These are phyloP conservation scores for Cyberlindnera subsufficiens DNA, from an alignment of 805 yeast genomes.

Conservation along the genomic window DNA sequence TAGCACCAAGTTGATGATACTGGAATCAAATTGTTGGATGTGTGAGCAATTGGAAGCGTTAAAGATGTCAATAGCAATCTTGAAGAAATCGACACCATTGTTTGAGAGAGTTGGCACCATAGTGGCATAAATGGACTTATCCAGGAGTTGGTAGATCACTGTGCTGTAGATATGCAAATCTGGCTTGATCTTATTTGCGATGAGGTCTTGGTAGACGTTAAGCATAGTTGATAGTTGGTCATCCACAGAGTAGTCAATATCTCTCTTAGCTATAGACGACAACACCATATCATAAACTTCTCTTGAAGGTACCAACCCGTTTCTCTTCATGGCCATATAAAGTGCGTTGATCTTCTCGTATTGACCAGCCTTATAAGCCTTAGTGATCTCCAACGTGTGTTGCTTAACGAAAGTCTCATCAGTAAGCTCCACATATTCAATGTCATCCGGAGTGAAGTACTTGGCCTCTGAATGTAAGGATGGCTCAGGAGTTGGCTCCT, in stretches of 20 bases:
- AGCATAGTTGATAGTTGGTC: constrained; percentile 55
- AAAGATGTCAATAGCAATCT: constrained; percentile 44
- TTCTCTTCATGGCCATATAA: constrained; percentile 35
- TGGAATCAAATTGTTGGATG: constrained; percentile 36
- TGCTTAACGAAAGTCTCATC: constrained; percentile 26
- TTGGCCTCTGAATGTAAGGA: constrained; percentile 4
- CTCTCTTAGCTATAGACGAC: constrained; percentile 45
- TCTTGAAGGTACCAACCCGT: constrained; percentile 42
- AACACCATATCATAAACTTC: constrained; percentile 50
- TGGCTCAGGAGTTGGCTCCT: constrained; percentile 8
- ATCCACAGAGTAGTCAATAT: constrained; percentile 48
- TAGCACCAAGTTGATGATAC: constrained; percentile 38
- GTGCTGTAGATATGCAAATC: constrained; percentile 46
- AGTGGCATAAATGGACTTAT: constrained; percentile 40
- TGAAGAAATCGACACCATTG: constrained; percentile 42
- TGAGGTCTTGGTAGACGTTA: constrained; percentile 63
- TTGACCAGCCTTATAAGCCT: constrained; percentile 22
- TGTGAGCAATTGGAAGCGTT: constrained; percentile 35
- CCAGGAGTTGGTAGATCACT: constrained; percentile 44
- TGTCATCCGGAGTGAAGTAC: constrained; percentile 14
- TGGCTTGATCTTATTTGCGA: constrained; percentile 51
- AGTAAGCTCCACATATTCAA: constrained; percentile 16
- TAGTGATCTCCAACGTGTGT: constrained; percentile 26
- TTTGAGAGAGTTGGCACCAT: constrained; percentile 27
- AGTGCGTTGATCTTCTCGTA: constrained; percentile 31